Base-by-base conservation (phyloP, 1,139 yeast species). In the Tardiomyces digboiensis region DNA sequence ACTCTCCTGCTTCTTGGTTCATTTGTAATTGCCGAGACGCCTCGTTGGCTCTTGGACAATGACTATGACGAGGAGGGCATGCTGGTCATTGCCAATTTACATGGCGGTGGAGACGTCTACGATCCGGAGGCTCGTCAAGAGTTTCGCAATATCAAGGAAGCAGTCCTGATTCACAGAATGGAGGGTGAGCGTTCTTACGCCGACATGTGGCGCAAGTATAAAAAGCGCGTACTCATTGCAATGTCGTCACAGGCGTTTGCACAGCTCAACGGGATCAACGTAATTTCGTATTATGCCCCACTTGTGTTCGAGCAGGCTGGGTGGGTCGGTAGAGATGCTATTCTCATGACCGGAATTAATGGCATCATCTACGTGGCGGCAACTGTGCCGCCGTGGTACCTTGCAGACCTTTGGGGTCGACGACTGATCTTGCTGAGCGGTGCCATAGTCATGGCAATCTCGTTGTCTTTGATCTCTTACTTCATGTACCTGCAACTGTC, bases 251-350 rank as follows among this genome's bases (percentile, higher is more conserved):
- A 84, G 59, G 78, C 87, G 68, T 86, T 88, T 71, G 96, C 96
- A 2, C 97, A 88, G 63, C 70, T 88, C 60, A 85, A 87, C 58
- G 97, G 97, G 56, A 89, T 88, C 62, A 88, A 88, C 58, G 89
- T 89, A 48, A 86, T 89, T 45, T 81, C 94, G 1, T 89, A 88
- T 66, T 88, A 88, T 65, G 96, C 96, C 1, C 96, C 97, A 1
- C 71, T 88, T 66, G 93, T 88, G 40, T 89, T 88, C 63, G 96
- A 87, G 62, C 85, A 85, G 57, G 97, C 97, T 2, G 97, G 97
- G 21, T 88, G 96, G 96, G 66, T 75, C 13, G 97, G 96, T 21
- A 71, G 95, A 50, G 77, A 78, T 54, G 96, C 97, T 2, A 78
- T 88, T 49, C 73, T 87, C 49, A 86, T 88, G 95, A 86, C 97